Conservation (phyloP, 495 filamentous ascomycete species). For the Parmelia sp. region DNA sequence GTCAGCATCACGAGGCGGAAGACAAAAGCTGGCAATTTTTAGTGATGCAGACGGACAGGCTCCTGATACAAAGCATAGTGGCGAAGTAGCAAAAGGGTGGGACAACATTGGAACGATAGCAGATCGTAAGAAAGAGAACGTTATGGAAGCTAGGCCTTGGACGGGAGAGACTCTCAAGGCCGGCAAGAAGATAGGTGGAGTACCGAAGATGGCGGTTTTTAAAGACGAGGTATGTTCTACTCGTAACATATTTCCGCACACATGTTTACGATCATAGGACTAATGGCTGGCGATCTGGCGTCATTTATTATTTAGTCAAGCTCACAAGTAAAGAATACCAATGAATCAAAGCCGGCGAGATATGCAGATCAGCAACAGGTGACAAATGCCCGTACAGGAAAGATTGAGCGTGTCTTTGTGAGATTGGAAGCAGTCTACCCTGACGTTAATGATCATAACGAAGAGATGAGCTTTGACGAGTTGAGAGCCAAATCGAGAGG, state of each 20-base stretch:
- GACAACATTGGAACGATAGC: slow-evolving; percentile 79
- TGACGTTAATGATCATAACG: slow-evolving; percentile 55
- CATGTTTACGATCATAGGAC: slow-evolving; percentile 95
- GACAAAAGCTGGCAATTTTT: slow-evolving; percentile 87
- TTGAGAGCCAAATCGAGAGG: slow-evolving; percentile 72
- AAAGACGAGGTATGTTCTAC: slow-evolving; percentile 79
- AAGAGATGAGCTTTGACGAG: slow-evolving; percentile 86
- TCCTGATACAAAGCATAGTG: slow-evolving; percentile 37
- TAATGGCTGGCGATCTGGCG: slow-evolving; percentile 68
- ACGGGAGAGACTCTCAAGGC: slow-evolving; percentile 84
- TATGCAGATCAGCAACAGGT: slow-evolving; percentile 55
- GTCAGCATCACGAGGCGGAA: slow-evolving; percentile 54
- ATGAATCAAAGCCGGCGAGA: slow-evolving; percentile 34
- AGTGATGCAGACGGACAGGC: slow-evolving; percentile 60
- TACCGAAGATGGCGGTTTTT: slow-evolving; percentile 84
- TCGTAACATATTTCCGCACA: slow-evolving; percentile 40
- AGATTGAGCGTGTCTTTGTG: slow-evolving; percentile 77
- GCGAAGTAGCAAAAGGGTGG: slow-evolving; percentile 63
- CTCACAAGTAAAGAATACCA: slow-evolving; percentile 36
- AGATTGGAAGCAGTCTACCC: slow-evolving; percentile 81
- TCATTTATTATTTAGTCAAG: slow-evolving; percentile 57
- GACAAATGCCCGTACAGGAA: slow-evolving; percentile 70
- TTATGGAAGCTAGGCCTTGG: slow-evolving; percentile 81
- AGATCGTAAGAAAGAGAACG: slow-evolving; percentile 92
- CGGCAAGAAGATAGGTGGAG: slow-evolving; percentile 66